Evolutionary conservation across 176 grass and related monocot genomes (phyloP), one percentile per base, ranked within the genome.

Genomic region (Chrysopogon serrulatus): DNA sequence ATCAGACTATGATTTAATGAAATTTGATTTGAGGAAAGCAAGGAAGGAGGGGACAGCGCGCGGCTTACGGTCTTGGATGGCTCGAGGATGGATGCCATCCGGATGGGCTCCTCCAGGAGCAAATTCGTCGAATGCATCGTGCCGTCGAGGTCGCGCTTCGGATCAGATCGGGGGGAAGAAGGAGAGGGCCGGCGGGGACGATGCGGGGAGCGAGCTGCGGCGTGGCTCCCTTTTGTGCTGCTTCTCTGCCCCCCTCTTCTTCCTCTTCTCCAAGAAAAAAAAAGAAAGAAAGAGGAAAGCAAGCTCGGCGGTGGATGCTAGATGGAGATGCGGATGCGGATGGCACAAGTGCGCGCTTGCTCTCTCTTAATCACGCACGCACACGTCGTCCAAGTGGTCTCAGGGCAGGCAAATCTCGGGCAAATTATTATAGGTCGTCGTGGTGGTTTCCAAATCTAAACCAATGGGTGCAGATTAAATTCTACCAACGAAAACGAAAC

Each of bases 21-120:
- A 27, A 28, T 12, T 4, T n/a, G n/a, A n/a, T n/a, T n/a, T 0
- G 63, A 28, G 0, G 35, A 27, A 34, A 10, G 9, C 18, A n/a
- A 12, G 21, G 45, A 12, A 41, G 47, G 1, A 10, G 0, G 3
- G 26, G 9, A 32, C 32, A 1, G 65, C 7, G 27, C 12, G 65
- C 0, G 4, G 27, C 88, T 76, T 87, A 99, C 96, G 12, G 96
- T 40, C 89, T 99, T 99, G 45, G 96, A 99, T 8, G 96, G 93
- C 86, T 99, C 96, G 26, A 99, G 96, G 83, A 99, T 89, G 90
- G 93, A 99, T 4, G 88, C 91, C 96, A 99, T 99, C 87, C 93
- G 76, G 88, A 99, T 99, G 83, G 96, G 96, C 73, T 99, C 96
- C 79, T 99, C 93, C 30, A 99, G 96, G 17, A 99, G 83, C 31